Conservation (phyloP, 1,284 basidiomycete species). For the Cryptococcus floricola region DNA sequence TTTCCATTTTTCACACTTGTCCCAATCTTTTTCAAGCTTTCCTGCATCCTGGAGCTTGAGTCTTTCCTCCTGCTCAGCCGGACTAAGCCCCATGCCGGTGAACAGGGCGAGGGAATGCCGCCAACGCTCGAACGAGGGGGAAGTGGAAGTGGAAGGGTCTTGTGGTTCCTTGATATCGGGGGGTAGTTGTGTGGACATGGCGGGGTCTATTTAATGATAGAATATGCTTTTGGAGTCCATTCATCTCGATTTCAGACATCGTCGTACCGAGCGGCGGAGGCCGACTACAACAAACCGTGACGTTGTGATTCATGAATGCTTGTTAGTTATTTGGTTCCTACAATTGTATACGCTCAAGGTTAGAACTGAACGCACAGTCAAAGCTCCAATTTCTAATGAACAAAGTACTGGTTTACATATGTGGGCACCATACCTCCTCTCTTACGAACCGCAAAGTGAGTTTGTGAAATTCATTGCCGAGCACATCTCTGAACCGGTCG, state of each 20-base stretch:
- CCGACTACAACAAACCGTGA: too few species aligned
- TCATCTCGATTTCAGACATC: not conserved
- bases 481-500: too few species aligned
- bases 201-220: not conserved
- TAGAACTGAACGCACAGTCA: too few species aligned
- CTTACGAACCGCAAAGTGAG: too few species aligned
- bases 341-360: too few species aligned
- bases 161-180: not conserved
- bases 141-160: not conserved
- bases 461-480: too few species aligned
- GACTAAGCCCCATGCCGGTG: constrained; percentile 48
- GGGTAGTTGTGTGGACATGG: too few species aligned
- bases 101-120: constrained; percentile 42
- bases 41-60: constrained; percentile 24
- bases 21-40: constrained; percentile 48
- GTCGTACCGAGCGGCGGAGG: not conserved
- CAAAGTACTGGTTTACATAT: too few species aligned
- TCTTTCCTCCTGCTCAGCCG: constrained; percentile 35
- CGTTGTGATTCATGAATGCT: too few species aligned
- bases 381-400: too few species aligned
- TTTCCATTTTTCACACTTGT: constrained; percentile 52
- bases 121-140: constrained; percentile 47
- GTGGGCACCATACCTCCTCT: too few species aligned
- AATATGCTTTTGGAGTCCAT: not conserved
- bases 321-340: too few species aligned